Base-by-base conservation (phyloP, 495 filamentous ascomycete species). In the Talaromyces proteolyticus region DNA sequence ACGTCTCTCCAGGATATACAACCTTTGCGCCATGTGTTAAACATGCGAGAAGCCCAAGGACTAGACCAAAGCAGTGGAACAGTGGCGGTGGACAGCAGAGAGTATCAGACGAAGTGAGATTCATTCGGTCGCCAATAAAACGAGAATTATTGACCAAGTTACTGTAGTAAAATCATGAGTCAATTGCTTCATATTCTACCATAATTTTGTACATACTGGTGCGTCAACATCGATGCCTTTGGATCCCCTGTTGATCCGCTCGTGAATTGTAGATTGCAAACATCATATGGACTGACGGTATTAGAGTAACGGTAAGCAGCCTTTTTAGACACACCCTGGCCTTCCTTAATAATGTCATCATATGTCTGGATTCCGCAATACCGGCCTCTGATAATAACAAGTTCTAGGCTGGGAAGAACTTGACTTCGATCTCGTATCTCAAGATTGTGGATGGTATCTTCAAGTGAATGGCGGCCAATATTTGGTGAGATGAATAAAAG, bases 41-140 rank as follows among this genome's bases (percentile, higher is more conserved):
- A 26, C 80, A 76, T 0, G 84, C 76, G 56, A 87, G 72, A 55
- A 88, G 74, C 6, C 85, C 85, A 16, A 88, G 74, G 19, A 86
- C 83, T 21, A 88, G 75, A 12, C 84, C 84, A 58, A 88, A 88
- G 70, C 85, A 87, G 65, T 87, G 85, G 66, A 87, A 88, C 1
- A 87, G 69, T 0, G 84, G 85, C 2, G 82, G 82, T 2, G 85
- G 83, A 58, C 84, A 87, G 68, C 83, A 86, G 43, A 88, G 72
- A 25, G 78, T 69, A 60, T 87, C 84, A 47, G 71, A 67, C 0
- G 80, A 74, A 3, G 76, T 78, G 1, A 88, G 69, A 8, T 70
- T 65, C 81, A 88, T 84, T 53, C 85, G 79, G 54, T 85, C 76
- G 41, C 81, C 85, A 48, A 88, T 84, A 58, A 85, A 84, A 29